These are phyloP conservation scores for Aspergillus tanneri DNA, from an alignment of 2,329 filamentous ascomycete genomes.

Conservation along the genomic window DNA sequence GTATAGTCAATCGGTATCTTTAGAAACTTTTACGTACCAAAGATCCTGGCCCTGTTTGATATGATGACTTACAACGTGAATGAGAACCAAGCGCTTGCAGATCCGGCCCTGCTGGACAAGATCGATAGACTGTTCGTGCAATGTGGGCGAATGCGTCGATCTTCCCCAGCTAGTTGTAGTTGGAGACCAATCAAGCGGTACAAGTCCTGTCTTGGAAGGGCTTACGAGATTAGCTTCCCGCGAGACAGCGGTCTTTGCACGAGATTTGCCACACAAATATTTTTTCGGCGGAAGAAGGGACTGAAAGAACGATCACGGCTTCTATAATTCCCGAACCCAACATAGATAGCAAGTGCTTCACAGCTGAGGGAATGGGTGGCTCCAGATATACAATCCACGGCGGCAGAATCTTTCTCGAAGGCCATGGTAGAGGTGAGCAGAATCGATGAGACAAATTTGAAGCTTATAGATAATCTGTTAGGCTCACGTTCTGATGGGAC, in stretches of 20 bases:
- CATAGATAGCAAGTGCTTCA: background rate
- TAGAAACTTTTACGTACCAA: no score
- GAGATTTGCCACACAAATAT: constrained; percentile 49
- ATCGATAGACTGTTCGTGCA: constrained; percentile 39
- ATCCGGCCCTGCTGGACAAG: constrained; percentile 31
- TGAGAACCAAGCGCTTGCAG: constrained; percentile 6
- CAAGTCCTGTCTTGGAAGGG: constrained; percentile 34
- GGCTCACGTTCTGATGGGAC: constrained; percentile 27
- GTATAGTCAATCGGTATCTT: no score
- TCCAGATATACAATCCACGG: background rate
- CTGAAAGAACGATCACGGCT: constrained; percentile 25
- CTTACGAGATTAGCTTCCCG: constrained; percentile 31
- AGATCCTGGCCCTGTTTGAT: no score
- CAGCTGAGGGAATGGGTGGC: background rate
- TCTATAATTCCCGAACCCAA: constrained; percentile 39
- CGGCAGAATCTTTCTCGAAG: background rate
- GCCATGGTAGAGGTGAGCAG: background rate
- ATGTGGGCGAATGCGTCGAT: constrained; percentile 33
- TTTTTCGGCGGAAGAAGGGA: constrained; percentile 29
- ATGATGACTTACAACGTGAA: no score
- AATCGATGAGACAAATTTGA: background rate
- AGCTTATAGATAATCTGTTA: constrained; percentile 10
- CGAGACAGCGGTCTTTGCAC: constrained; percentile 43
- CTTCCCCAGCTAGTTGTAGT: constrained; percentile 40
- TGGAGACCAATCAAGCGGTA: constrained; percentile 45